phyloP scores from a whole-genome alignment of 1,284 basidiomycete species.

The Pascua guehoae region DNA sequence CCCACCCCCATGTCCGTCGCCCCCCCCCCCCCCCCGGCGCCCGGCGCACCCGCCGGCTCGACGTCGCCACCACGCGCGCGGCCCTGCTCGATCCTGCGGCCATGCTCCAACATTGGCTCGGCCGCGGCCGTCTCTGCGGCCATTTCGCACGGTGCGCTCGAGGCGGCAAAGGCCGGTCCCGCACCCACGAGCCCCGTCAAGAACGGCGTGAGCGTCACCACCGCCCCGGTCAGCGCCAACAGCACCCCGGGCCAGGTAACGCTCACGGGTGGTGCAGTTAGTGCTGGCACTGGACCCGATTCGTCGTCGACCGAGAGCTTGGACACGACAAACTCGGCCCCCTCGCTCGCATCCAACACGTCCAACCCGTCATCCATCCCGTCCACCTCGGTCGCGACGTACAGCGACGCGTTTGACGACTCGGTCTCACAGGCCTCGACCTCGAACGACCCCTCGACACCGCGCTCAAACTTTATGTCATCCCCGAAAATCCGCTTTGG shows the following conservation, averaged over 20 bases:
- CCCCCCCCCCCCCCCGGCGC: neutral
- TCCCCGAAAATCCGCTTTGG: slow-evolving; percentile 19
- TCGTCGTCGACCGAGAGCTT: too few relatives aligned
- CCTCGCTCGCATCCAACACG: too few relatives aligned
- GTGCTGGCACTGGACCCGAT: too few relatives aligned
- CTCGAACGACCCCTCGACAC: slow-evolving; percentile 2
- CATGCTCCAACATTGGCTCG: slow-evolving; percentile 6
- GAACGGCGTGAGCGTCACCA: too few relatives aligned
- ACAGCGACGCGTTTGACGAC: neutral
- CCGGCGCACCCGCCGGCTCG: neutral
- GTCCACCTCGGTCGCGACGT: neutral
- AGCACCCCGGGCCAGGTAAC: too few relatives aligned
- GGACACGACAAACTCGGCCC: too few relatives aligned
- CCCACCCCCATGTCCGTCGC: slow-evolving; percentile 6
- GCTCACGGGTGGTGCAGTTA: too few relatives aligned
- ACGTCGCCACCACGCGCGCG: neutral
- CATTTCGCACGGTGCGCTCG: neutral
- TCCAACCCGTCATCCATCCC: slow-evolving; percentile 1
- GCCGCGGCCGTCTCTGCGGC: neutral
- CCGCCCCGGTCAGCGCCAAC: too few relatives aligned
- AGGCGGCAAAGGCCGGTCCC: too few relatives aligned
- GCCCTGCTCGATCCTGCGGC: slow-evolving; percentile 15
- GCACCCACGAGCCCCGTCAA: too few relatives aligned
- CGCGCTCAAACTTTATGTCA: neutral
- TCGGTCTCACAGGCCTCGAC: neutral